Evolutionary conservation across 2,329 filamentous ascomycete species (phyloP), one percentile per base, ranked within the genome.

Genomic region (Penicillium sp.): DNA sequence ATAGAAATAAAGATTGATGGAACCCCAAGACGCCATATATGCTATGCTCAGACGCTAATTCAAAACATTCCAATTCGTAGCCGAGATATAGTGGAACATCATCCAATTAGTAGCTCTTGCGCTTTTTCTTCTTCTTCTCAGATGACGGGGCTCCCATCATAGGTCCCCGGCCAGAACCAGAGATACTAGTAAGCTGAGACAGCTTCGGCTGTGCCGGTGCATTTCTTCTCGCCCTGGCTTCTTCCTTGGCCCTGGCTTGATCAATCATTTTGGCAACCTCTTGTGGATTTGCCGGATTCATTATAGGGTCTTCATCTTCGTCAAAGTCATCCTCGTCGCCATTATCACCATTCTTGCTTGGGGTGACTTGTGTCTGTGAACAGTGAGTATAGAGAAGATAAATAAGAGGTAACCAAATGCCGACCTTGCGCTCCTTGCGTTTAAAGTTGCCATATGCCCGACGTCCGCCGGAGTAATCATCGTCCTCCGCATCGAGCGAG

Each of bases 401-500:
- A 32, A 4, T 8, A 11, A 1, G 18, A 42, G 13, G 18, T 13
- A 47, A 11, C n/a, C 46, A 51, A 23, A 26, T 11, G 69, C 71
- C 40, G 46, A 67, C 66, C 50, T 53, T 46, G 13, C 47, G 53
- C 51, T 65, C 62, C 51, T 72, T 75, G 49, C 67, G 67, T 60
- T 69, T 74, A 47, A 70, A 76, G 43, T 70, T 71, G 7, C 74
- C 74, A 54, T 71, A 76, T n/a, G 65, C 55, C 42, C 67, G 66
- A 14, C 74, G 65, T 11, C 74, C 74, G 19, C 69, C 67, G 43
- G 60, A 61, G n/a, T 48, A 51, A 32, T 59, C 64, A 19, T 70
- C 65, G 32, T 70, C 66, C 30, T 68, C 67, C 3, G 63, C 66
- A 53, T 74, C 71, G 7, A 73, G 47, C 7, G 70, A 74, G 34